These are phyloP conservation scores for Stemphylium lycopersici DNA, from an alignment of 2,329 filamentous ascomycete species.

Conservation along the genomic window DNA sequence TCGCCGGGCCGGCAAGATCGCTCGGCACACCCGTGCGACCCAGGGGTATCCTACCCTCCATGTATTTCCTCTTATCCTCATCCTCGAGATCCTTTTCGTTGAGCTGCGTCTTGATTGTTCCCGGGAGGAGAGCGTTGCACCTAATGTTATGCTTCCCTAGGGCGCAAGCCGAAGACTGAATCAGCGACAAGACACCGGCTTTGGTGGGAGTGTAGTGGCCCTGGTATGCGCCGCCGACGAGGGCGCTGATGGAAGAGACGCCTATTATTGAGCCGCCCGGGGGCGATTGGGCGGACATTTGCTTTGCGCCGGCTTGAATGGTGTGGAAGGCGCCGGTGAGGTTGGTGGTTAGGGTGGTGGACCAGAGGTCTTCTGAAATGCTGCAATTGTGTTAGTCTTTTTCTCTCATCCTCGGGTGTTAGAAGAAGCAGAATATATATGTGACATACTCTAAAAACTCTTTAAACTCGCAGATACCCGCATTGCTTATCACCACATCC, in stretches of 20 bases:
- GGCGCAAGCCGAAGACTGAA: slow-evolving; percentile 83
- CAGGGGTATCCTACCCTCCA: slow-evolving; percentile 81
- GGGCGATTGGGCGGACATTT: slow-evolving; percentile 71
- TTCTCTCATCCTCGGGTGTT: not conserved
- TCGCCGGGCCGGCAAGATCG: slow-evolving; percentile 83
- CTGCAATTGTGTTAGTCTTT: slow-evolving; percentile 41
- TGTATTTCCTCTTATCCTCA: slow-evolving; percentile 73
- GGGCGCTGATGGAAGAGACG: slow-evolving; percentile 73
- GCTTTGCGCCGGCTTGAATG: slow-evolving; percentile 80
- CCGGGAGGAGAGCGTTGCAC: slow-evolving; percentile 83
- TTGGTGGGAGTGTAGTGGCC: slow-evolving; percentile 88
- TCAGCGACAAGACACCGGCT: slow-evolving; percentile 78
- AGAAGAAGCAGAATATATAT: not conserved
- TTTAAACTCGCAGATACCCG: slow-evolving; percentile 85
- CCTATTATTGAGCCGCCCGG: slow-evolving; percentile 81
- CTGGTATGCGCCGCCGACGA: slow-evolving; percentile 79
- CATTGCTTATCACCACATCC: slow-evolving; percentile 82
- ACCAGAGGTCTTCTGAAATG: slow-evolving; percentile 72
- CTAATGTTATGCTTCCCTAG: slow-evolving; percentile 76
- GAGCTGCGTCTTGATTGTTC: slow-evolving; percentile 81
- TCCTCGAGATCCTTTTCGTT: slow-evolving; percentile 83
- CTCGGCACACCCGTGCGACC: slow-evolving; percentile 55
- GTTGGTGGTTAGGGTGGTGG: slow-evolving; percentile 77
- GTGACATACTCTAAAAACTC: slow-evolving; percentile 74
- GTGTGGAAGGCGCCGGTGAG: slow-evolving; percentile 88